A percentile compares a stretch with the other conserved stretches of the same genome.
Conservation (phyloP, 495 filamentous ascomycete genomes). For the Hypoxylon fragiforme region DNA sequence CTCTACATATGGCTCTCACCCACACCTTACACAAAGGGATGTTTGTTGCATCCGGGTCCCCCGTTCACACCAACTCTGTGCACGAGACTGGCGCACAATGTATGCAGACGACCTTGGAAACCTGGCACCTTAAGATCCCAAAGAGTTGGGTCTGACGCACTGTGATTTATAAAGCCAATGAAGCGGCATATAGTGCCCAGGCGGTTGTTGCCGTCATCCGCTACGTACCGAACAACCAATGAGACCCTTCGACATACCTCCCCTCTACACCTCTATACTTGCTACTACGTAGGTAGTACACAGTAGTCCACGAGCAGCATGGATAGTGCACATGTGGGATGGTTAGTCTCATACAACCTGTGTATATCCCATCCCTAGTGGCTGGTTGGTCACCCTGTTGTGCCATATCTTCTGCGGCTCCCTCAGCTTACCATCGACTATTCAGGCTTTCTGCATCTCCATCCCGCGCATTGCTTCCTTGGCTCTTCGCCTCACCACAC, state of each 20-base stretch:
- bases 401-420: conserved; percentile 29
- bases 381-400: conserved; percentile 19
- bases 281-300: conserved; percentile 22
- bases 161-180: conserved; percentile 36
- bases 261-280: conserved; percentile 4
- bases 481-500: conserved; percentile 28
- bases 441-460: conserved; percentile 33
- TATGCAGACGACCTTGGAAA: conserved; percentile 30
- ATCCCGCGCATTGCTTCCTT: conserved; percentile 34
- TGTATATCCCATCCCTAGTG: conserved; percentile 9
- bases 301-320: conserved; percentile 25
- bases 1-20: neutral
- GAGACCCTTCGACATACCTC: conserved; percentile 14
- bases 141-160: conserved; percentile 40
- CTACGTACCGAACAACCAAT: conserved; percentile 25
- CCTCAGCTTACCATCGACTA: conserved; percentile 37
- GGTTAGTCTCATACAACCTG: conserved; percentile 20
- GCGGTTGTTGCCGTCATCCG: conserved; percentile 31
- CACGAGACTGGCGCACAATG: conserved; percentile 35
- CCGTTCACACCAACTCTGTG: conserved; percentile 26
- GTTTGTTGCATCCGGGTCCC: conserved; percentile 11
- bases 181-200: conserved; percentile 25
- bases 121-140: conserved; percentile 22
- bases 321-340: conserved; percentile 18
- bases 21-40: conserved; percentile 8